Evolutionary conservation across 148 eudicot species (phyloP).

Genomic region (Vaccinium darrowii): DNA sequence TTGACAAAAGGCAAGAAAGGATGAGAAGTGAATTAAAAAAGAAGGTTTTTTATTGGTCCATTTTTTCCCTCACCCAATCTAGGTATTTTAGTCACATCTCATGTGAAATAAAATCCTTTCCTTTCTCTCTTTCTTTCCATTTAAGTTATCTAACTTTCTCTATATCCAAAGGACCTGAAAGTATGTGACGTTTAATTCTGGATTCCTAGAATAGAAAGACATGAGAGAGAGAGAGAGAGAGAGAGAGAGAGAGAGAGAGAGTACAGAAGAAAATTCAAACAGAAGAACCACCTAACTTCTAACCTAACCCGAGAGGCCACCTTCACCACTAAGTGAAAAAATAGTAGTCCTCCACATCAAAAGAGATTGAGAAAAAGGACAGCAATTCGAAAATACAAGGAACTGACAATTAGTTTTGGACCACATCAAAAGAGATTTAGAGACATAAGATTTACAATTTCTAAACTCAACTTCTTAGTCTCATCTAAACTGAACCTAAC

Average conservation of each 20-base stretch:
- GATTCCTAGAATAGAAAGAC: neutral
- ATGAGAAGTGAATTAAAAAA: too few relatives aligned
- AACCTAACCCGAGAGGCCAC: slow-evolving; percentile 8
- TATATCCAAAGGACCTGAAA: neutral
- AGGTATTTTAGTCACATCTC: neutral
- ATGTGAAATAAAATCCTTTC: too few relatives aligned
- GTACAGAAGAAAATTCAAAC: neutral
- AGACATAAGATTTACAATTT: too few relatives aligned
- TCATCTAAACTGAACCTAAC: slow-evolving; percentile 10
- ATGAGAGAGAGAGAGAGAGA: neutral
- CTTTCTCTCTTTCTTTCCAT: neutral
- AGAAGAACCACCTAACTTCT: slow-evolving; percentile 9
- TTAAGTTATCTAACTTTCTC: neutral
- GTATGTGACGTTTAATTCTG: neutral
- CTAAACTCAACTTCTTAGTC: neutral
- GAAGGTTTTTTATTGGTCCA: neutral
- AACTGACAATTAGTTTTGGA: neutral
- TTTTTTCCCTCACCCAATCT: neutral
- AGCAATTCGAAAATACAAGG: neutral
- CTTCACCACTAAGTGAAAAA: slow-evolving; percentile 8
- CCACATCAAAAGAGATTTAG: neutral
- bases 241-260: slow-evolving; percentile 1
- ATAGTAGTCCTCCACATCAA: neutral
- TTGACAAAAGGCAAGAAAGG: too few relatives aligned
- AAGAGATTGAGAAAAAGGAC: neutral